A percentile compares a stretch with the other conserved stretches of the same genome.
phyloP scores from a whole-genome alignment of 441 rosid genomes.

The Populus tomentosa region DNA sequence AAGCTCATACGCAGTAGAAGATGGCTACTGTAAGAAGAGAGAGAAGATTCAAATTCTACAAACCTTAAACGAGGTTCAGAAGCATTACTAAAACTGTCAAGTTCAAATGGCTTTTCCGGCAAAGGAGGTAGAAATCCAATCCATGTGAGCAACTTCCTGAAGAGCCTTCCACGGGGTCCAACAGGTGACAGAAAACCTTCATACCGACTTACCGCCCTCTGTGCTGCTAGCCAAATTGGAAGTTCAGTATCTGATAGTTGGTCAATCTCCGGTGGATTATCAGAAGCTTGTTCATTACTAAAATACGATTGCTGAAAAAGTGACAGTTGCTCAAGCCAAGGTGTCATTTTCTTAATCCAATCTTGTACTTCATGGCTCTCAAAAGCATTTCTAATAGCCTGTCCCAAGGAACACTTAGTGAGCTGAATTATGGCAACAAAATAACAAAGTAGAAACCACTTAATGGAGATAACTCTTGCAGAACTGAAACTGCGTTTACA shows the following conservation, averaged over 20 bases:
- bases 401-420: constrained; percentile 25
- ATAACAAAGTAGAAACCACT: neutral
- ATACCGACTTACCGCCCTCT: constrained; percentile 87
- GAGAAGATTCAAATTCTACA: constrained; percentile 18
- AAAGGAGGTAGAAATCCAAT: constrained; percentile 63
- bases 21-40: constrained; percentile 2
- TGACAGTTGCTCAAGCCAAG: constrained; percentile 64
- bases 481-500: neutral
- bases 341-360: constrained; percentile 45
- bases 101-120: constrained; percentile 55
- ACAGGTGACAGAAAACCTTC: constrained; percentile 78
- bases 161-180: constrained; percentile 92
- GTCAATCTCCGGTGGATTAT: constrained; percentile 37
- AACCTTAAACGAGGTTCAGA: constrained; percentile 85
- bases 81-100: constrained; percentile 41
- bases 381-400: constrained; percentile 52
- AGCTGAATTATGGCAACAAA: constrained; percentile 13
- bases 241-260: constrained; percentile 60
- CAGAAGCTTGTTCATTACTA: constrained; percentile 36
- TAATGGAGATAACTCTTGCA: neutral
- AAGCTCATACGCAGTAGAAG: neutral
- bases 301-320: constrained; percentile 53
- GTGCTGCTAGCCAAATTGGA: constrained; percentile 89
- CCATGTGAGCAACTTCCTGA: constrained; percentile 69
- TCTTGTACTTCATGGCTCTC: constrained; percentile 49